Percentiles rank a stretch among this genome's conserved stretches.
These are phyloP conservation scores for Aspergillus oerlinghausenensis DNA, from an alignment of 2,329 filamentous ascomycete genomes.

Conservation along the genomic window DNA sequence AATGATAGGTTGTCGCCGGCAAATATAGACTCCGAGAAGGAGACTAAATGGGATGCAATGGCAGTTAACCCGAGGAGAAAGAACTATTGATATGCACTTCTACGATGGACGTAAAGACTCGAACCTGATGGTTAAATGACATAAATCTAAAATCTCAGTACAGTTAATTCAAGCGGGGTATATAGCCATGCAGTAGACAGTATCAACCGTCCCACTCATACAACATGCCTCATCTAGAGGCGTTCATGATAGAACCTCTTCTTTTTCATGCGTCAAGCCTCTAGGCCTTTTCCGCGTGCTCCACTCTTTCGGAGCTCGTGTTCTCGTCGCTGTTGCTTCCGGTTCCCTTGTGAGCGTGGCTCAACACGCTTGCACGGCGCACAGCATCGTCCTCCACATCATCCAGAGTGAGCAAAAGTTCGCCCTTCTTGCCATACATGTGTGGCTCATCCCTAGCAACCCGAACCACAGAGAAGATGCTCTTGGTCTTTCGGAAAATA, in stretches of 20 bases:
- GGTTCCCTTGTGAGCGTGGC: slow-evolving; percentile 13
- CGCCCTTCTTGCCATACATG: slow-evolving; percentile 55
- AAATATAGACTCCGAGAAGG: too few species aligned
- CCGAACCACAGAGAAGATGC: slow-evolving; percentile 46
- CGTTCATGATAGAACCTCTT: neutral
- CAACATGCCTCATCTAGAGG: neutral
- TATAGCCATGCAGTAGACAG: neutral
- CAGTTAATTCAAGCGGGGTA: neutral
- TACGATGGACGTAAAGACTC: neutral
- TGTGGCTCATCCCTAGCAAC: slow-evolving; percentile 50
- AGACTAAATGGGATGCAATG: too few species aligned
- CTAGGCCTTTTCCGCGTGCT: neutral
- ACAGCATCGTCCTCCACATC: slow-evolving; percentile 39
- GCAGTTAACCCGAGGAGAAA: too few species aligned
- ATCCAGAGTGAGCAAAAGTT: slow-evolving; percentile 52
- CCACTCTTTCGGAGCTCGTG: slow-evolving; percentile 12
- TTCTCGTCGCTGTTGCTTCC: slow-evolving; percentile 14
- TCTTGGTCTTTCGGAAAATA: slow-evolving; percentile 56
- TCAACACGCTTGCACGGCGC: slow-evolving; percentile 28
- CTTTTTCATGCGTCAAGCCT: neutral
- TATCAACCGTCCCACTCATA: neutral
- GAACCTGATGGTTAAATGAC: neutral
- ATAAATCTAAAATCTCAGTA: neutral
- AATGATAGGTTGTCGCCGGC: too few species aligned
- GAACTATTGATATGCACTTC: neutral